A percentile compares a stretch with the other conserved stretches of the same genome.
Evolutionary conservation across 164 flowering plant species (phyloP).

Genomic region (Berberis vulgaris): DNA sequence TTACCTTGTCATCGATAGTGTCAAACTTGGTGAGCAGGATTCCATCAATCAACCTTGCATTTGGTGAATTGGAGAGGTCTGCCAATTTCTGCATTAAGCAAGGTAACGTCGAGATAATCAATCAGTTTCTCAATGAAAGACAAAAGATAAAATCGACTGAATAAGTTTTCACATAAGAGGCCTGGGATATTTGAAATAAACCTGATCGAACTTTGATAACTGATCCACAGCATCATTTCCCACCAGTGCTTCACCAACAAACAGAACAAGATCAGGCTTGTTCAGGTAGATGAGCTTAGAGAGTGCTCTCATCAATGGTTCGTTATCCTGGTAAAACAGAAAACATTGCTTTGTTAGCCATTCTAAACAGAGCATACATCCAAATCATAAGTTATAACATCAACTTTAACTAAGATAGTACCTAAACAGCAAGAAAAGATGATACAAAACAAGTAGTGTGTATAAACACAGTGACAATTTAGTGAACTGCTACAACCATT

Average conservation of each 20-base stretch:
- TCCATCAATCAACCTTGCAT: conserved; percentile 81
- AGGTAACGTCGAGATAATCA: neutral
- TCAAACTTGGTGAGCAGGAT: conserved; percentile 95
- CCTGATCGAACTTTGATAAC: conserved; percentile 91
- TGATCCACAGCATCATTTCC: conserved; percentile 99
- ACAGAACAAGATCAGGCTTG: conserved; percentile 83
- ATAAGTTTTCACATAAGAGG: neutral
- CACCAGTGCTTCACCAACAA: conserved; percentile 97
- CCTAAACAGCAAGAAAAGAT: too few relatives aligned
- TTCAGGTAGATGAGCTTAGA: conserved; percentile 86
- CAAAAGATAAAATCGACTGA: neutral
- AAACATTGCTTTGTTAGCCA: neutral
- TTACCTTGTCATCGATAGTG: conserved; percentile 96
- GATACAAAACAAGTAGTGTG: too few relatives aligned
- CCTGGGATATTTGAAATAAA: conserved; percentile 9
- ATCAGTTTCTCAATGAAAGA: neutral
- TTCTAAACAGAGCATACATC: neutral
- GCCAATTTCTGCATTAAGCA: conserved; percentile 64
- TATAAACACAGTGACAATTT: too few relatives aligned
- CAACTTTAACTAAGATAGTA: neutral
- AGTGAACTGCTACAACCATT: too few relatives aligned
- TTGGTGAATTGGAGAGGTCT: conserved; percentile 64
- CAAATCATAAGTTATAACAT: neutral
- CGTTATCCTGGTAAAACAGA: conserved; percentile 62
- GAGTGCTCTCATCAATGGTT: conserved; percentile 94